Evolutionary conservation across 768 basidiomycete genomes (phyloP).

Genomic region (Boletus eberwhitei): DNA sequence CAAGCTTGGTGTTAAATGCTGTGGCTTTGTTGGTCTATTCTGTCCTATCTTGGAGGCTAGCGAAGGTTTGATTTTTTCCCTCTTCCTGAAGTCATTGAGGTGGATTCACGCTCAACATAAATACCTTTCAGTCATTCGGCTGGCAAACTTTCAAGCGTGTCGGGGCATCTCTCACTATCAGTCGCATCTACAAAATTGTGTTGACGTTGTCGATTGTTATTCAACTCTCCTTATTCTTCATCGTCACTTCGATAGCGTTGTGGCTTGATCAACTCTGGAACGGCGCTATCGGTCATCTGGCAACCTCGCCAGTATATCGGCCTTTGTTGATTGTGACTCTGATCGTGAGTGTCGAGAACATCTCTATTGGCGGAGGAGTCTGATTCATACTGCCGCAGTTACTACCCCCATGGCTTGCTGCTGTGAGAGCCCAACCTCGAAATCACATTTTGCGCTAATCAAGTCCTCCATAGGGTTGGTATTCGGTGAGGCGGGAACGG

Average conservation of each 20-base stretch:
- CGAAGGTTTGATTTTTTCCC: slow-evolving; percentile 48
- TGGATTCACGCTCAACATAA: not conserved
- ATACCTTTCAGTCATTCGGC: slow-evolving; percentile 53
- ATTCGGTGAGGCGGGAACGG: slow-evolving; percentile 65
- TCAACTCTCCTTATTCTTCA: slow-evolving; percentile 78
- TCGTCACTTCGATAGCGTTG: slow-evolving; percentile 61
- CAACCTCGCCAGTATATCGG: slow-evolving; percentile 50
- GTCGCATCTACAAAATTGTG: slow-evolving; percentile 70
- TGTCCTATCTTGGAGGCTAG: slow-evolving; percentile 68
- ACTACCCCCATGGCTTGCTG: slow-evolving; percentile 66
- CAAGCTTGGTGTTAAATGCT: slow-evolving; percentile 60
- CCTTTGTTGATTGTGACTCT: slow-evolving; percentile 53
- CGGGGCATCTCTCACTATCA: slow-evolving; percentile 49
- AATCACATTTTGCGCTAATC: not conserved
- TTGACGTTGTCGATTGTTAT: slow-evolving; percentile 67
- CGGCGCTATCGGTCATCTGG: slow-evolving; percentile 56
- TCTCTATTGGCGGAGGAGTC: not conserved
- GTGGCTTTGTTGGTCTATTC: slow-evolving; percentile 56
- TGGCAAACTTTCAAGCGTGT: slow-evolving; percentile 90
- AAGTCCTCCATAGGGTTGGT: slow-evolving; percentile 57
- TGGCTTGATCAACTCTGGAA: slow-evolving; percentile 79
- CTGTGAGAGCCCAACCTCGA: slow-evolving; percentile 34
- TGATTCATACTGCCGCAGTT: slow-evolving; percentile 37
- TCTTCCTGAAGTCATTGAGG: no score
- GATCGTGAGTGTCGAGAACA: slow-evolving; percentile 44